phyloP scores from a whole-genome alignment of 2,329 filamentous ascomycete species.

The Fusarium nurragi region DNA sequence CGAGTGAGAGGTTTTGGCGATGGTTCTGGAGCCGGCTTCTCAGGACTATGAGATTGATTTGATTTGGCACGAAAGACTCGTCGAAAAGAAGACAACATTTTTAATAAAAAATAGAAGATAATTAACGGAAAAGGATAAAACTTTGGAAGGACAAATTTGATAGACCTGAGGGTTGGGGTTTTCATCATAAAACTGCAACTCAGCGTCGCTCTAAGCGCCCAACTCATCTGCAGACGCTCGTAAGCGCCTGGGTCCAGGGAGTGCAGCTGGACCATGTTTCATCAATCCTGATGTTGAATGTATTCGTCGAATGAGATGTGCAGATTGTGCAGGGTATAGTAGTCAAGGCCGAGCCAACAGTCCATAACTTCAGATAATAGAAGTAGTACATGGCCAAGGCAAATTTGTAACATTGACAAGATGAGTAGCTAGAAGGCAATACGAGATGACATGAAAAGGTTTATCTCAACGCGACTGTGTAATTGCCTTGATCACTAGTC shows the following conservation, averaged over 20 bases:
- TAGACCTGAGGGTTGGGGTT: no score
- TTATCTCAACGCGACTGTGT: fast-evolving
- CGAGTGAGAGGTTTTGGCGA: fast-evolving
- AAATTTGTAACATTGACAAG: no score
- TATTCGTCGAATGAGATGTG: background rate
- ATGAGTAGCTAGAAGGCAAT: background rate
- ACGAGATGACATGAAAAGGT: background rate
- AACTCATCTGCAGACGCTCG: background rate
- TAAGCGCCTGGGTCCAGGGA: conserved; percentile 4
- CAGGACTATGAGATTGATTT: background rate
- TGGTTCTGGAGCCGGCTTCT: background rate
- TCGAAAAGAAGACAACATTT: conserved; percentile 2
- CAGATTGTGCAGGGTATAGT: background rate
- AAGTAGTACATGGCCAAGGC: no score
- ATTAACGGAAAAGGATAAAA: background rate
- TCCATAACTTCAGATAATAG: no score
- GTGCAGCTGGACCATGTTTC: background rate
- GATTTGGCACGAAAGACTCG: conserved; percentile 11
- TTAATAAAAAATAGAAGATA: background rate
- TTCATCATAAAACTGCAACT: background rate
- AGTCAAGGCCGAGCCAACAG: background rate
- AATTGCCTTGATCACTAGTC: background rate
- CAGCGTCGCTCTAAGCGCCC: conserved; percentile 19
- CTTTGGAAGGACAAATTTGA: background rate
- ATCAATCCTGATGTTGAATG: background rate